Evolutionary conservation across 352 stramenopile genomes (phyloP), one percentile per base, ranked within the genome.

Genomic region (Blastocystis sp.): DNA sequence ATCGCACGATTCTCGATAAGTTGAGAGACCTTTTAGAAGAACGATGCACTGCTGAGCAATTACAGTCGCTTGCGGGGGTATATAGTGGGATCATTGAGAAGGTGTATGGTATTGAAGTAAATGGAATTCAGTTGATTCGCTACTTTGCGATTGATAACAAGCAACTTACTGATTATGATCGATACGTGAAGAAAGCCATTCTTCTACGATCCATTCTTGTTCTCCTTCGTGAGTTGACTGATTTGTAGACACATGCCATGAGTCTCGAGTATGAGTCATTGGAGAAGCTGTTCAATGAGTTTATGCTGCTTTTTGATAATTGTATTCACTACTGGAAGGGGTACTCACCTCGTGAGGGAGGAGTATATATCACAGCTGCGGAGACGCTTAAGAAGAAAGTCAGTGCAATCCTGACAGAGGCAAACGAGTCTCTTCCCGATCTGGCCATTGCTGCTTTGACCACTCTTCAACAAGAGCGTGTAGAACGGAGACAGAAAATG

Each of bases 171-270:
- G 73, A 84, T 51, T 84, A 84, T 42, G 53, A 84, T 13, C 27
- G 24, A 22, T 84, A 84, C 30, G 73, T 84, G 73, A 84, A 84
- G 73, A 84, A 66, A 30, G 30, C 53, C 1, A 84, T 84, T 57
- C 51, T 53, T 17, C 51, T 84, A 37, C 44, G 73, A 22, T 15
- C 51, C 4, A 84, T 84, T 57, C 35, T 84, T 17, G 73, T 66
- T n/a, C n/a, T n/a, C 19, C 27, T 30, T 48, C 13, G 24, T 24
- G 7, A 13, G 15, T 51, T 30, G 17, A 53, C 22, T 84, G 11
- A 40, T 57, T 11, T 48, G 64, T 76, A 76, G 64, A 51, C 27
- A 44, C 64, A 48, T 15, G 19, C 53, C 35, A 48, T 76, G n/a
- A 54, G 30, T n/a, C 42, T 76, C 64, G 64, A 76, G 6, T 76